phyloP scores from a whole-genome alignment of 2,329 filamentous ascomycete species.

The Scedosporium minutisporum region DNA sequence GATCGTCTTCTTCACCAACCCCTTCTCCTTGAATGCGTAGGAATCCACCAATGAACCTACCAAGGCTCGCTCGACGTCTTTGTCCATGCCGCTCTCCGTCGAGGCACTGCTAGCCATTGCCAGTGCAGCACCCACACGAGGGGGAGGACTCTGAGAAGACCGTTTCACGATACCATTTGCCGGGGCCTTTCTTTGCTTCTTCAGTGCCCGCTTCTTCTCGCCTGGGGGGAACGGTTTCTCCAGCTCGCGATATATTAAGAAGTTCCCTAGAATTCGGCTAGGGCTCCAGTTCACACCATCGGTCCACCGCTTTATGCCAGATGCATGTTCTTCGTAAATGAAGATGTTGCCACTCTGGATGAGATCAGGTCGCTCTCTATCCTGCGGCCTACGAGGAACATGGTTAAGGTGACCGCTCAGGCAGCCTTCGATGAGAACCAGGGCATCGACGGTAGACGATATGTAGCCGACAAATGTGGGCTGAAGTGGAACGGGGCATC shows the following conservation, averaged over 20 bases:
- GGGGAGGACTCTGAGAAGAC: slow-evolving; percentile 1
- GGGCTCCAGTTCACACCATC: slow-evolving; percentile 89
- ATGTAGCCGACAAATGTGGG: slow-evolving; percentile 62
- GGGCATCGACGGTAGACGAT: slow-evolving; percentile 61
- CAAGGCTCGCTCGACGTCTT: slow-evolving; percentile 32
- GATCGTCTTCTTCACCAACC: slow-evolving; percentile 88
- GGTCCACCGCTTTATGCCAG: slow-evolving; percentile 90
- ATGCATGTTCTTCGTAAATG: slow-evolving; percentile 84
- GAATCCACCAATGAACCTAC: slow-evolving; percentile 83
- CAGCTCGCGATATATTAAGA: slow-evolving; percentile 76
- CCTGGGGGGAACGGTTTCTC: slow-evolving; percentile 69
- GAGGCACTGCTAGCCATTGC: background rate
- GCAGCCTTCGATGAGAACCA: slow-evolving; percentile 73
- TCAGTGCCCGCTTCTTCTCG: slow-evolving; percentile 77
- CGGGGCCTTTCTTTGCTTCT: slow-evolving; percentile 44
- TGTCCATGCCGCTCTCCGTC: slow-evolving; percentile 9
- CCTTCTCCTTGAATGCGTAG: slow-evolving; percentile 74
- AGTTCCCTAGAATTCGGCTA: slow-evolving; percentile 75
- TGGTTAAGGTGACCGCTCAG: slow-evolving; percentile 61
- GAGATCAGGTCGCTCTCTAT: slow-evolving; percentile 66
- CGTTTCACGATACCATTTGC: slow-evolving; percentile 7
- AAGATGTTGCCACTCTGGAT: slow-evolving; percentile 81
- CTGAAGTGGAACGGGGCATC: slow-evolving; percentile 28
- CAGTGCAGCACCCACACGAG: background rate
- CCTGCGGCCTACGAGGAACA: slow-evolving; percentile 75